Evolutionary conservation across 1,139 yeast species (phyloP).

Genomic region (Candida mesenterica): DNA sequence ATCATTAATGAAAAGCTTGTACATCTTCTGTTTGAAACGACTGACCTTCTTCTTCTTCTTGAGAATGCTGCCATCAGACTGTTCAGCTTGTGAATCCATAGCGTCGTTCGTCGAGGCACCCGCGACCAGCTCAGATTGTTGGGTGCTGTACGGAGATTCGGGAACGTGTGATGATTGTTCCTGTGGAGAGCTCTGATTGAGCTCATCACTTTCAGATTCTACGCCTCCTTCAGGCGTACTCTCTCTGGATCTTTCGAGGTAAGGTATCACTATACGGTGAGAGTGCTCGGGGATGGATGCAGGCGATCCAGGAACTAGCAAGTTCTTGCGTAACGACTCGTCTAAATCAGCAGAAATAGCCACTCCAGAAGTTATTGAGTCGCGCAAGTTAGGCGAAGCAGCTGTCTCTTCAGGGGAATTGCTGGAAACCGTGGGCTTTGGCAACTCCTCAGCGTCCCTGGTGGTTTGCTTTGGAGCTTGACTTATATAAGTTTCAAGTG

Average conservation of each 20-base stretch:
- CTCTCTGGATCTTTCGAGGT: constrained; percentile 1
- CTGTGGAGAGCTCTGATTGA: no score
- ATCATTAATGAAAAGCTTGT: constrained; percentile 36
- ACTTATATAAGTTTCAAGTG: no score
- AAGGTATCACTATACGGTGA: background rate
- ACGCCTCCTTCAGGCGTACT: background rate
- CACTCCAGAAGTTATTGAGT: no score
- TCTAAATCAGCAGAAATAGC: background rate
- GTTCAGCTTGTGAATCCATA: background rate
- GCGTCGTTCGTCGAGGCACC: background rate
- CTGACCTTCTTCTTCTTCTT: constrained; percentile 10
- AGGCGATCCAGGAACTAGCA: background rate
- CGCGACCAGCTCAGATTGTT: background rate
- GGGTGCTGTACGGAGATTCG: background rate
- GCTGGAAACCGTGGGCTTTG: background rate
- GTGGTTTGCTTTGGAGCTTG: background rate
- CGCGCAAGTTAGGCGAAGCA: no score
- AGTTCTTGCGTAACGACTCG: background rate
- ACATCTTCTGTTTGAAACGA: constrained; percentile 33
- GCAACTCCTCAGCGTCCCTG: background rate
- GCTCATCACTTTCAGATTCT: no score
- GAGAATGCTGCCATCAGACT: background rate
- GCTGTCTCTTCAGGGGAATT: background rate
- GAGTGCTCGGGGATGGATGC: background rate
- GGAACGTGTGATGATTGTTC: background rate